These are phyloP conservation scores for Paramecium biaurelia DNA, from an alignment of 73 alveolate species.

Conservation along the genomic window DNA sequence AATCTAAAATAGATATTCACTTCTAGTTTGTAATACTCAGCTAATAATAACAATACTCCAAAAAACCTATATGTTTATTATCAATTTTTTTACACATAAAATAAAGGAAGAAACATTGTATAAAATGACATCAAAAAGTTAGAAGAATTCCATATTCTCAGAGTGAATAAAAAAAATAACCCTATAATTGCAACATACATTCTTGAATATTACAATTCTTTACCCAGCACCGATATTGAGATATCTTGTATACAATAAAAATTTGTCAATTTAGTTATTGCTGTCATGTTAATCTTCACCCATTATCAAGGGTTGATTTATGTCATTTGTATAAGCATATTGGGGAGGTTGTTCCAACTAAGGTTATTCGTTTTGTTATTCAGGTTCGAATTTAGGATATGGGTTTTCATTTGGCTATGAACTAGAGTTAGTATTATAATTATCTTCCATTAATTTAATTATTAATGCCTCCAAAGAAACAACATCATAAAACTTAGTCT, in stretches of 20 bases:
- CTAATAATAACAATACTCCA: neutral
- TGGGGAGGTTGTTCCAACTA: neutral
- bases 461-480: conserved; percentile 49
- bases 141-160: neutral
- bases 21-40: conserved; percentile 9
- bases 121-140: conserved; percentile 17
- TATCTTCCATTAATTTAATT: neutral
- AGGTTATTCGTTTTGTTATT: neutral
- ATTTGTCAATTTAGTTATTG: neutral
- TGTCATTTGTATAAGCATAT: neutral
- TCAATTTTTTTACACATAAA: neutral
- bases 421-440: neutral
- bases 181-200: neutral
- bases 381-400: neutral
- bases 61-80: neutral
- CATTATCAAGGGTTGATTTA: neutral
- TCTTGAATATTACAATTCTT: neutral
- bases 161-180: neutral
- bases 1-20: conserved; percentile 15
- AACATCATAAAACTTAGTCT: conserved; percentile 44
- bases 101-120: conserved; percentile 33
- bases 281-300: conserved; percentile 12
- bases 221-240: conserved; percentile 37
- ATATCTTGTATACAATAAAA: neutral
- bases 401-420: neutral